Evolutionary conservation across 345 rosid species (phyloP), one percentile per base, ranked within the genome.

Genomic region (Citrus maxima): DNA sequence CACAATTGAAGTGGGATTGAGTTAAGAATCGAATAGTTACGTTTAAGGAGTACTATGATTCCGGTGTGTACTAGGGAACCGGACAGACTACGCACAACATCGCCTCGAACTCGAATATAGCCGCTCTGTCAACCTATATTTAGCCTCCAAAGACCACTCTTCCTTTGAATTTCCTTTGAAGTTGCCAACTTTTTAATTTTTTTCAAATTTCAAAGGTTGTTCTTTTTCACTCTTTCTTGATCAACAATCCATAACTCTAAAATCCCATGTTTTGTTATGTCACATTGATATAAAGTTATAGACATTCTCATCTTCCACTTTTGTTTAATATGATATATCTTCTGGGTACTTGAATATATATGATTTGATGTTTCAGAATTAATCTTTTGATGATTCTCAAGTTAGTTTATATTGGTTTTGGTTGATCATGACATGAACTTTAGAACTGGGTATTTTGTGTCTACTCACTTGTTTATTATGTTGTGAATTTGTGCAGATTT

Each of bases 401-500:
- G 25, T 40, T 62, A 27, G 67, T 74, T 38, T 30, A 2, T 74
- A 60, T 61, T 24, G 25, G 75, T 34, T 78, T 46, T 62, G 70
- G 51, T 24, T 51, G 76, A 78, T 78, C 51, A 71, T 24, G 35
- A 51, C 61, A 40, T 55, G 58, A 67, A 60, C 67, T 74, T 16
- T 51, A 55, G 22, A 34, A 5, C 24, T 73, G 51, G 62, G 30
- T 35, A 16, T 67, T 67, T 67, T 37, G 14, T 32, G 37, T 66
- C 18, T 58, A 49, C 56, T 71, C 27, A 58, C 54, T 24, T 64
- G 62, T 64, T 51, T 78, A 62, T 37, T 64, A 14, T 73, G 9
- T 58, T 34, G 65, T 25, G 34, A 27, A 42, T 81, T 71, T 61
- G 67, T 40, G 30, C 78, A 73, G 83, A 38, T 83, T 54, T 67